Evolutionary conservation across 75 land plant species (phyloP), one percentile per base, ranked within the genome.

Genomic region (Cupressus sempervirens): DNA sequence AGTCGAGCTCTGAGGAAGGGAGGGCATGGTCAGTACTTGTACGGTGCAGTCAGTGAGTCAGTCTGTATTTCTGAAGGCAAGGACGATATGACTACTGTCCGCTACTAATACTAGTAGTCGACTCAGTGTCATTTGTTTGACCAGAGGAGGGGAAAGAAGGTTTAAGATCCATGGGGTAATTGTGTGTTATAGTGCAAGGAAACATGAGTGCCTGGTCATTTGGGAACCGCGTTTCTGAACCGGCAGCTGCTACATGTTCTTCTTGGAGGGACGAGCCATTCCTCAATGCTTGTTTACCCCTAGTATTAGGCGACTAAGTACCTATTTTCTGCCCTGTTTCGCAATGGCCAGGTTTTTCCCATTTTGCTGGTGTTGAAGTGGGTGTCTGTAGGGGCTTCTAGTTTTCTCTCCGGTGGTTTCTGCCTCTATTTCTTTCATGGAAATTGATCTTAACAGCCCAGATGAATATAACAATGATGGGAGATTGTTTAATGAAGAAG

Each of bases 371-470:
- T 45, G 84, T 35, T 50, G 84, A 72, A 86, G 76, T 74, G 84
- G 70, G 58, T 70, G 13, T 34, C n/a, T 11, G 15, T n/a, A 14
- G 53, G 53, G 53, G 53, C 10, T 35, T 54, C 0, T 84, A 70
- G 16, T 29, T 65, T 65, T 84, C 53, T 76, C 41, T 73, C 18
- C 15, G 29, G 56, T 26, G 46, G 67, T 29, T 29, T 76, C 12
- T 29, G 14, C 84, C 29, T 84, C 50, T 82, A n/a, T 36, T 12
- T 87, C 86, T 67, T 72, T 84, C 84, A 94, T 94, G 95, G 95
- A 93, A 87, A 91, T 94, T 87, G 95, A 94, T 88, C 88, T 92
- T 86, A 94, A 94, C 82, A 62, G 85, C 40, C 53, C 85, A 56
- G 88, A 87, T 30, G 90, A 89, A 82, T 38, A 72, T n/a, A 67